Evolutionary conservation across 257 asterid genomes (phyloP), one percentile per base, ranked within the genome.

Genomic region (Nicotiana paniculata): DNA sequence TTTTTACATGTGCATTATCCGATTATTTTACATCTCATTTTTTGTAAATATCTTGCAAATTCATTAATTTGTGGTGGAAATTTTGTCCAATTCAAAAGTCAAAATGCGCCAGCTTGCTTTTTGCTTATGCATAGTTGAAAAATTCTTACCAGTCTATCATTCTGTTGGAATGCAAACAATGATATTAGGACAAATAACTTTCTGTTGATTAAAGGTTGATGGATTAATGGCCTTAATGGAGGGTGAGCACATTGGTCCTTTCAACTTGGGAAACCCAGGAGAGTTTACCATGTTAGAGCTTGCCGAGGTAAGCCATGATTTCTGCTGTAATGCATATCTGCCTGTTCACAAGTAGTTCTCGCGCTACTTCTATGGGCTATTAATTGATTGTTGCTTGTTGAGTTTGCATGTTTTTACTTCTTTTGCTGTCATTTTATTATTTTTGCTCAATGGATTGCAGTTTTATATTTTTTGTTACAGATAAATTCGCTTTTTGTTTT

Each of bases 221-320:
- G 92, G 92, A 57, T 63, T 89, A 80, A 79, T 86, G 83, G 91
- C 91, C 51, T 77, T 89, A 84, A 89, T 89, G 92, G 92, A 89
- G 80, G 78, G 88, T 4, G 92, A 89, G 78, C 90, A 87, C 7
- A 87, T 86, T 39, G 92, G 92, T 13, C 92, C 92, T 11, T 89
- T 89, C 89, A 89, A 89, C 87, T 82, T 89, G 87, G 92, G 92
- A 18, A 89, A 89, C 79, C 92, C 91, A 12, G 92, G 92, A 75
- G 92, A 89, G 84, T 89, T 89, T 85, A 87, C 92, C 51, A 89
- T 89, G 90, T 62, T 89, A 76, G 90, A 89, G 83, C 92, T 89
- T 43, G 91, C 91, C 2, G 88, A 89, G 91, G 92, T 89, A 62
- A 35, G 86, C 83, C n/a, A 48, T 75, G 63, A 33, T 74, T 6